Percentiles rank a stretch among this genome's conserved stretches.
phyloP scores from a whole-genome alignment of 2,329 filamentous ascomycete genomes.

The Aspergillus neoniger region DNA sequence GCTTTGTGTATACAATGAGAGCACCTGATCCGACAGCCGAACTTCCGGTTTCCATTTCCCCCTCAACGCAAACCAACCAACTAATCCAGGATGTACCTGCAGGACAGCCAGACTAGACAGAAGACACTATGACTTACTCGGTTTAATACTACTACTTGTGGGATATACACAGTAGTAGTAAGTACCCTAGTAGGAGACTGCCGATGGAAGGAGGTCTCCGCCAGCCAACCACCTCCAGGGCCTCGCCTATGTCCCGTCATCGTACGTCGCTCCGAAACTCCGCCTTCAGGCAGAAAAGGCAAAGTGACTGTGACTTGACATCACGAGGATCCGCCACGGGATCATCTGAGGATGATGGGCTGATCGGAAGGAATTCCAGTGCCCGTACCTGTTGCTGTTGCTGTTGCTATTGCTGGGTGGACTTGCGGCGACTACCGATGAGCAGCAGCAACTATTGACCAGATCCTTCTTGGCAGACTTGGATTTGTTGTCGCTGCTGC shows the following conservation, averaged over 20 bases:
- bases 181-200: background rate
- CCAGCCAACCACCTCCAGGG: background rate
- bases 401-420: background rate
- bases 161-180: background rate
- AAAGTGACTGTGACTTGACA: background rate
- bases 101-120: background rate
- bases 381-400: too few species aligned
- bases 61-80: background rate
- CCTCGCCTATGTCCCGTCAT: background rate
- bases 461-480: background rate
- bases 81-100: background rate
- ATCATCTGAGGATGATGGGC: conserved; percentile 11
- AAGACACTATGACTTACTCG: too few species aligned
- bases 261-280: too few species aligned
- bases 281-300: background rate
- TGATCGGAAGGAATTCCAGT: background rate
- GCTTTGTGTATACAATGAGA: background rate
- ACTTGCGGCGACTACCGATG: background rate
- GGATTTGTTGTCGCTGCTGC: background rate
- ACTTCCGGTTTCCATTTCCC: background rate
- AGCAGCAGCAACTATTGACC: conserved; percentile 2
- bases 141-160: too few species aligned
- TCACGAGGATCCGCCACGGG: conserved; percentile 10
- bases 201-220: conserved; percentile 3
- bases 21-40: background rate